Evolutionary conservation across 805 yeast genomes (phyloP), one percentile per base, ranked within the genome.

Genomic region (Torulaspora microellipsoides): DNA sequence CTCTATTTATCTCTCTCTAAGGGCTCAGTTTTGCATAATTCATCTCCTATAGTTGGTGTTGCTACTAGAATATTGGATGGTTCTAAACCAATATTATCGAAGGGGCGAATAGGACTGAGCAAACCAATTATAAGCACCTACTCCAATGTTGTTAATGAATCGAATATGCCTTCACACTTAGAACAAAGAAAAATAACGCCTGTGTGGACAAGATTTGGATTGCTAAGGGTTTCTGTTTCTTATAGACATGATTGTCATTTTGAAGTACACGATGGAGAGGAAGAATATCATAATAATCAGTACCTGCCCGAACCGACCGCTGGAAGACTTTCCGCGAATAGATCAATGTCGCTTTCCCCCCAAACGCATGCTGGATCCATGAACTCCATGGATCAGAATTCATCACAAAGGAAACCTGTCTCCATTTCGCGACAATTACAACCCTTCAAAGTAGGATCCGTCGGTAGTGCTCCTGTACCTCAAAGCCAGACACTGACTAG

Each of bases 81-180:
- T 0, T 76, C 82, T 12, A 77, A 79, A 51, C 83, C 93, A 0
- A 85, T 90, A 25, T 71, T 81, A 9, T 83, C 95, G 1, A 82
- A 81, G 59, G 95, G 96, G 2, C 69, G 97, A 48, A 76, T 89
- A 17, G 97, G 97, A 0, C 71, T 91, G 42, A 81, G 91, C 48
- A 83, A 84, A 59, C 68, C 82, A 3, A 73, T 83, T 2, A 73
- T 80, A 10, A 57, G 65, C 12, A 57, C 65, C 14, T 62, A 64
- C 40, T 51, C 65, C 4, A 64, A 64, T 41, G 46, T 53, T 8
- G 53, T 63, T 25, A 65, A 64, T 44, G 68, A 64, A 17, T 44
- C 78, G 64, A 47, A 59, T 32, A 52, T 58, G 1, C 65, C 66
- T 13, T 66, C 79, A 13, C 86, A 83, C 55, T 66, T 84, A 46